These are phyloP conservation scores for Asterella californica DNA, from an alignment of 225 moss, liverwort and hornwort species.

Conservation along the genomic window DNA sequence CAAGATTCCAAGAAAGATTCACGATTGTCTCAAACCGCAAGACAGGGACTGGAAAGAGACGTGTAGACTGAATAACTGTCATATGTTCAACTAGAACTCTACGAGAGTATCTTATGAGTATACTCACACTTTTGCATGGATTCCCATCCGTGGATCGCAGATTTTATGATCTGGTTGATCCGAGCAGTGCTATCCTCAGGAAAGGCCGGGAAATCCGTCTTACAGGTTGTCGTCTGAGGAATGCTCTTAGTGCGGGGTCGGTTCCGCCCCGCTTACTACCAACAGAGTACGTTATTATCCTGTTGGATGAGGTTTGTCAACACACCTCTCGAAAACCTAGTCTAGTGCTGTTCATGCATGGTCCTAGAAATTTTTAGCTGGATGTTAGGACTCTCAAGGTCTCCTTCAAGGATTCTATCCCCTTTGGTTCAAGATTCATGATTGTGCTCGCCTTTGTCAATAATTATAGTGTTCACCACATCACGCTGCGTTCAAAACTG, in stretches of 20 bases:
- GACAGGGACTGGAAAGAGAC: no score
- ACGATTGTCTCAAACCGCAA: neutral
- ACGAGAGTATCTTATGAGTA: neutral
- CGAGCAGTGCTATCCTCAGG: constrained; percentile 30
- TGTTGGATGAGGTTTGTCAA: constrained; percentile 49
- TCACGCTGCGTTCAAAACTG: neutral
- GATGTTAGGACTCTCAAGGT: neutral
- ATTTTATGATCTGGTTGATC: constrained; percentile 44
- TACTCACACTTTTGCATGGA: neutral
- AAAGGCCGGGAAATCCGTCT: constrained; percentile 49
- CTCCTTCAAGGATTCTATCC: neutral
- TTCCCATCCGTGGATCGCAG: constrained; percentile 26
- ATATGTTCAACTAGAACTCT: neutral
- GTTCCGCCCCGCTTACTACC: constrained; percentile 43
- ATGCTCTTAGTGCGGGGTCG: constrained; percentile 33
- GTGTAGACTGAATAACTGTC: no score
- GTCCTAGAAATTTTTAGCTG: neutral
- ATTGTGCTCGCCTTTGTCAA: neutral
- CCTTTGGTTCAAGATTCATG: neutral
- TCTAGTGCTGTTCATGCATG: neutral
- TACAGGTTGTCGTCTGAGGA: constrained; percentile 47
- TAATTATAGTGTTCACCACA: neutral
- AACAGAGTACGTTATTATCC: constrained; percentile 46
- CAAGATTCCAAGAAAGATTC: neutral
- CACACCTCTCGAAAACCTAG: constrained; percentile 12